A percentile compares a stretch with the other conserved stretches of the same genome.
These are phyloP conservation scores for Epithele typhae DNA, from an alignment of 768 basidiomycete genomes.

Conservation along the genomic window DNA sequence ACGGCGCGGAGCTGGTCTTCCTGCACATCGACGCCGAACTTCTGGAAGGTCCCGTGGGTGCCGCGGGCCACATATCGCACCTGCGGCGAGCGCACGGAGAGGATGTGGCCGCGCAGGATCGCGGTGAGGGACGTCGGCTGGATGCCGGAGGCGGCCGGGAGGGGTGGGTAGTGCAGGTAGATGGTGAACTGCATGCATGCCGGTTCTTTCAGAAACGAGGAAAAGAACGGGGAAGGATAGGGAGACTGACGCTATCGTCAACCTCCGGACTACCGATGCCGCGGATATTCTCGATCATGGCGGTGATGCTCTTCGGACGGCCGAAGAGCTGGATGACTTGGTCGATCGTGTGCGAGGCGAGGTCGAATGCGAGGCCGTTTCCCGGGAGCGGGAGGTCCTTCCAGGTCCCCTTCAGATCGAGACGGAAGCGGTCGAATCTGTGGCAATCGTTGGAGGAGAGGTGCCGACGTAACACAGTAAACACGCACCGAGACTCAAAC, in stretches of 20 bases:
- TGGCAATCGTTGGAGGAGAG: background rate
- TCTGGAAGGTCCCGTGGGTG: slow-evolving; percentile 65
- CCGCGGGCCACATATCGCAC: slow-evolving; percentile 71
- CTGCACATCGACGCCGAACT: slow-evolving; percentile 75
- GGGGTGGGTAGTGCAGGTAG: slow-evolving; percentile 18
- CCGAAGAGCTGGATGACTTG: slow-evolving; percentile 76
- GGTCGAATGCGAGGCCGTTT: slow-evolving; percentile 68
- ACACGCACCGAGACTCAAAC: slow-evolving; percentile 68
- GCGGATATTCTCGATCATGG: slow-evolving; percentile 65
- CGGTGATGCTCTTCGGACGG: slow-evolving; percentile 61
- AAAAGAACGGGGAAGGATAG: background rate
- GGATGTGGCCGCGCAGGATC: slow-evolving; percentile 62
- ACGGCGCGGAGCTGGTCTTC: slow-evolving; percentile 70
- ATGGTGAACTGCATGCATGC: slow-evolving; percentile 14
- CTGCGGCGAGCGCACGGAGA: slow-evolving; percentile 64
- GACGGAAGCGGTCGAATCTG: slow-evolving; percentile 75
- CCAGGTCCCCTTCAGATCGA: slow-evolving; percentile 67
- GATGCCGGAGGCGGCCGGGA: slow-evolving; percentile 2
- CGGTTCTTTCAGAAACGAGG: slow-evolving; percentile 15
- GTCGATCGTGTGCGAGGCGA: slow-evolving; percentile 79
- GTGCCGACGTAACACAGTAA: background rate
- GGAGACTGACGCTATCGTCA: slow-evolving; percentile 54
- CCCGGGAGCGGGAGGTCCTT: slow-evolving; percentile 65
- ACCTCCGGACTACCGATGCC: slow-evolving; percentile 60
- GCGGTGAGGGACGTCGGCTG: slow-evolving; percentile 54